phyloP scores from a whole-genome alignment of 495 filamentous ascomycete genomes.

The Chaetomidium leptoderma region DNA sequence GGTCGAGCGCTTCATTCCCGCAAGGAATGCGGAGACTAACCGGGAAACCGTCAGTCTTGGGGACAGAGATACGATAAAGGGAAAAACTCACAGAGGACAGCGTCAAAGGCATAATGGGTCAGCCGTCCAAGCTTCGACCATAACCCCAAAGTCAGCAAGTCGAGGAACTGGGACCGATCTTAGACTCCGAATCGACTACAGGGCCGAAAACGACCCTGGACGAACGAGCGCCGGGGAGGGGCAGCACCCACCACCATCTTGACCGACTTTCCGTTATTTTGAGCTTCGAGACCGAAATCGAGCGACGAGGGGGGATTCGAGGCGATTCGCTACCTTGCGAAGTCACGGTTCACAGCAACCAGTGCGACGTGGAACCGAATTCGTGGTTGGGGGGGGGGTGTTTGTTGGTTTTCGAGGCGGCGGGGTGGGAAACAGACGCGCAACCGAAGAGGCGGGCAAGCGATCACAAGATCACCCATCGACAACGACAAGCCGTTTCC shows the following conservation, averaged over 20 bases:
- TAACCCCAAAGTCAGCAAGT: constrained; percentile 57
- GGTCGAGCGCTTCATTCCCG: constrained; percentile 92
- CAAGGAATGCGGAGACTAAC: constrained; percentile 88
- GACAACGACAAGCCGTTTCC: neutral
- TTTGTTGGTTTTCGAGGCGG: constrained; percentile 8
- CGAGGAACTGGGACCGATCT: constrained; percentile 49
- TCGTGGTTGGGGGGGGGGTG: neutral
- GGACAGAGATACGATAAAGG: neutral
- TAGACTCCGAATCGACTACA: constrained; percentile 31
- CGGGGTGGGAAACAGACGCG: neutral
- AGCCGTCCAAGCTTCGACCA: constrained; percentile 81
- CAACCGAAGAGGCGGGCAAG: constrained; percentile 6
- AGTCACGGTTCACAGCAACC: neutral
- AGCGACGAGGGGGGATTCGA: neutral
- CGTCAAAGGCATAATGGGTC: constrained; percentile 94
- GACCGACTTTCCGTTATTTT: constrained; percentile 11
- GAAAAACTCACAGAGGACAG: constrained; percentile 69
- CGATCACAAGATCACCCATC: constrained; percentile 6
- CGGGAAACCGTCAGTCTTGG: constrained; percentile 24
- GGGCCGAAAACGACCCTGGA: constrained; percentile 10
- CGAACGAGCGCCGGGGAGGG: constrained; percentile 10
- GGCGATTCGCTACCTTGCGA: neutral
- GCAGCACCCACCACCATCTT: constrained; percentile 45
- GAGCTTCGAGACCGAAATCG: constrained; percentile 4
- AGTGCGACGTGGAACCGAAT: constrained; percentile 8